A percentile compares a stretch with the other conserved stretches of the same genome.
Evolutionary conservation across 768 basidiomycete genomes (phyloP).

Genomic region (Omphalotus guepiniiformis): DNA sequence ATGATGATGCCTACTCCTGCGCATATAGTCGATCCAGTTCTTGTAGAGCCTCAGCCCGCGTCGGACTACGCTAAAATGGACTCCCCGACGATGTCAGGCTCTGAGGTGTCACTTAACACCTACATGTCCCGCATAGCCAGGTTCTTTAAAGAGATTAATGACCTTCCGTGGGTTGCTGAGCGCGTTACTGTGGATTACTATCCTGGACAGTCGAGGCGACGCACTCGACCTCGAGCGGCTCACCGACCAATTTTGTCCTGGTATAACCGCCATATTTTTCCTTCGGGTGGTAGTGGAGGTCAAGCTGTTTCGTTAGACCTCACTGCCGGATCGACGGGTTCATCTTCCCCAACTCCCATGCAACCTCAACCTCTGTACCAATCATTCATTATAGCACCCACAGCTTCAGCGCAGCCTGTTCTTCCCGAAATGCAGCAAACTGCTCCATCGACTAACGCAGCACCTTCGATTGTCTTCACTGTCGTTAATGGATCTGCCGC

Average conservation of each 20-base stretch:
- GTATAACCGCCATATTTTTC: conserved; percentile 9
- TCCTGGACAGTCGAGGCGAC: conserved; percentile 25
- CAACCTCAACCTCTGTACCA: not conserved
- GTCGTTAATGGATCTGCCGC: conserved; percentile 6
- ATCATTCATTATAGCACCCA: not conserved
- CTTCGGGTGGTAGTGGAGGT: not conserved
- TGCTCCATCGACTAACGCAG: not conserved
- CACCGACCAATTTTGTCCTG: conserved; percentile 7
- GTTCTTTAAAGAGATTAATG: conserved; percentile 31
- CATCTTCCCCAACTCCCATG: not conserved
- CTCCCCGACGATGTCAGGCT: conserved; percentile 34
- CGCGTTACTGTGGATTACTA: conserved; percentile 43
- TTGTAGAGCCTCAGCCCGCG: conserved; percentile 36
- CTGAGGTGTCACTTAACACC: conserved; percentile 28
- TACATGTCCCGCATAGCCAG: conserved; percentile 30
- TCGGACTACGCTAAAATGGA: conserved; percentile 50
- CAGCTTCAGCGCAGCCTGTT: not conserved
- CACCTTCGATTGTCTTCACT: conserved; percentile 1
- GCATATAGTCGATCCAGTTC: conserved; percentile 29
- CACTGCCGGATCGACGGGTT: conserved; percentile 1
- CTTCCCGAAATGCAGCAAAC: conserved; percentile 4
- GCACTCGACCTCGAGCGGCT: conserved; percentile 9
- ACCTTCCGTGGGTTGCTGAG: conserved; percentile 40
- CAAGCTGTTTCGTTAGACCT: not conserved
- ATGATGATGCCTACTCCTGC: conserved; percentile 11